Percentiles rank a stretch among this genome's conserved stretches.
These are phyloP conservation scores for Cladosporium sp. DNA, from an alignment of 2,329 filamentous ascomycete species.

Conservation along the genomic window DNA sequence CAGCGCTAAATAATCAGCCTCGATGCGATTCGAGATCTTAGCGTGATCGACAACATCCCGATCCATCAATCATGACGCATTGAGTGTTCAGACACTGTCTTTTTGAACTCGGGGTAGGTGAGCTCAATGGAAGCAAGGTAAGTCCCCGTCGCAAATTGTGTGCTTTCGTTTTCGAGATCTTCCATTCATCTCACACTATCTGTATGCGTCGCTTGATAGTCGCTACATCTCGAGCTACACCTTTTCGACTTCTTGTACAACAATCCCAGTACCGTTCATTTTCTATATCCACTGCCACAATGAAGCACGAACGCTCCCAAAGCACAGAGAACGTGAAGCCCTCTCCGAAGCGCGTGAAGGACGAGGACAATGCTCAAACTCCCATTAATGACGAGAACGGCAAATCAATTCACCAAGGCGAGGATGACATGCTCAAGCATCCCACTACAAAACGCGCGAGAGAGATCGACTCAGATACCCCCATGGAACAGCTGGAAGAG, in stretches of 20 bases:
- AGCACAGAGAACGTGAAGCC: slow-evolving; percentile 34
- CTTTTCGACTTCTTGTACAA: background rate
- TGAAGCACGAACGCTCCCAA: slow-evolving; percentile 13
- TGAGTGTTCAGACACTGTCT: background rate
- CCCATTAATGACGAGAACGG: slow-evolving; percentile 46
- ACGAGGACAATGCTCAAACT: slow-evolving; percentile 44
- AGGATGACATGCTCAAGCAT: slow-evolving; percentile 32
- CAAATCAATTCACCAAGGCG: background rate
- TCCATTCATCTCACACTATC: background rate
- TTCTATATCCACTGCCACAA: background rate
- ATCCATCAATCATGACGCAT: slow-evolving; percentile 3
- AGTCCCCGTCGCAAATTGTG: background rate
- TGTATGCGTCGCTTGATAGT: background rate
- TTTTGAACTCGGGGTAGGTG: background rate
- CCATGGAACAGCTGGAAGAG: slow-evolving; percentile 40
- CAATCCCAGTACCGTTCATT: background rate
- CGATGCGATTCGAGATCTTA: slow-evolving; percentile 3
- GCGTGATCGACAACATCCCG: background rate
- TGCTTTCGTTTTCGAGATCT: background rate
- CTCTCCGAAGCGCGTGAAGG: slow-evolving; percentile 46
- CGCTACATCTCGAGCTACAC: background rate
- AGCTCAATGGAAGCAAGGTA: too few species aligned
- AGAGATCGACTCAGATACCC: slow-evolving; percentile 43
- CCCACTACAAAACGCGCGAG: slow-evolving; percentile 48
- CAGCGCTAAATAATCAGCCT: background rate